Percentiles rank a stretch among this genome's conserved stretches.
These are phyloP conservation scores for Clitoria ternatea DNA, from an alignment of 306 rosid genomes.

Conservation along the genomic window DNA sequence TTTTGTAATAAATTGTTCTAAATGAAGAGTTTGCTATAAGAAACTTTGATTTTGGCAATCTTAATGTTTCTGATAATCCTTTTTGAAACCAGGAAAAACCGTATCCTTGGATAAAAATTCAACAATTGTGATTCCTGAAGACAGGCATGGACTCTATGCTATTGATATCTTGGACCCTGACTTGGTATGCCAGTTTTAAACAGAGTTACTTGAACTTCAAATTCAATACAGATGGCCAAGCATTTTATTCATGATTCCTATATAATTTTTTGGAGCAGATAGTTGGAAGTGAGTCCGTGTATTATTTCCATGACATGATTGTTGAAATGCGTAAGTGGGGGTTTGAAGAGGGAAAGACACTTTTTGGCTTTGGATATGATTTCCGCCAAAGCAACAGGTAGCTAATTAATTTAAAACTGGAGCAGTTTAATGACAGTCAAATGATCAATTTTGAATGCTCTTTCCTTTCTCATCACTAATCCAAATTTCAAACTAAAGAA, in stretches of 20 bases:
- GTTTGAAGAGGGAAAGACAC: conserved; percentile 80
- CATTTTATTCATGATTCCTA: conserved; percentile 15
- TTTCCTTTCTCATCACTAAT: conserved; percentile 5
- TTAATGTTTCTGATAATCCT: background rate
- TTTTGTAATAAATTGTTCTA: background rate
- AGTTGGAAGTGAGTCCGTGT: conserved; percentile 73
- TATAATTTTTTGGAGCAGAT: conserved; percentile 46
- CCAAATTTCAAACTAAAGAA: conserved; percentile 10
- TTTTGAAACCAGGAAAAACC: conserved; percentile 62
- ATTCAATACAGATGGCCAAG: background rate
- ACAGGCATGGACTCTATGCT: conserved; percentile 75
- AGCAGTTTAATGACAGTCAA: background rate
- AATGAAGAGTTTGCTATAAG: background rate
- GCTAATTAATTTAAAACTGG: background rate
- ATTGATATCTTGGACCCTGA: conserved; percentile 91
- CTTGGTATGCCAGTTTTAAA: conserved; percentile 52
- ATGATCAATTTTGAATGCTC: background rate
- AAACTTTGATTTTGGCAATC: background rate
- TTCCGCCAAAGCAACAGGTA: conserved; percentile 99
- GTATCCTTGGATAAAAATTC: conserved; percentile 62
- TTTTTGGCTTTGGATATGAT: conserved; percentile 98
- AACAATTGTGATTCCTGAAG: conserved; percentile 73
- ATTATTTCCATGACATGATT: conserved; percentile 91
- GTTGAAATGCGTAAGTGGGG: conserved; percentile 90
- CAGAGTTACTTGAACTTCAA: background rate